Base-by-base conservation (phyloP, 176 grass and related monocot species). In the Cenchrus americanus region DNA sequence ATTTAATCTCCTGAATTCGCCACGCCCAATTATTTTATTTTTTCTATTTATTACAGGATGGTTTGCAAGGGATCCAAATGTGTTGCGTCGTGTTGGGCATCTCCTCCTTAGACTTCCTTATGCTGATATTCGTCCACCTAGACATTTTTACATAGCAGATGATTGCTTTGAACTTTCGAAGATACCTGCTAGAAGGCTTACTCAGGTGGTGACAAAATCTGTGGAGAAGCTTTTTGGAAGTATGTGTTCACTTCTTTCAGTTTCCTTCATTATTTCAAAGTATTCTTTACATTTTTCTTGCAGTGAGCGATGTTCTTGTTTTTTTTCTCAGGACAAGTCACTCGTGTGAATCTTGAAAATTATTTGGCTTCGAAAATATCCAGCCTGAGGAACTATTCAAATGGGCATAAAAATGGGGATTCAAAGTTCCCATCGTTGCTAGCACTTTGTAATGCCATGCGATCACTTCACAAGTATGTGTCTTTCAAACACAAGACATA, bases 171-270 rank as follows among this genome's bases (percentile, higher is more conserved):
- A 88, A 77, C 77, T 94, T 63, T 91, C 89, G 55, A 99, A 96
- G 84, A 81, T 99, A 87, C 93, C 90, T 74, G 62, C 89, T 78
- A 92, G 87, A 85, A 93, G 86, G 75, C 76, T 96, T 63, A 96
- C 87, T 84, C 91, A 94, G 86, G 93, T 96, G 78, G 83, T 99
- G 54, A 75, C 88, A 73, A 99, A 92, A 92, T 96, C 93, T 85
- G 88, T 96, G 64, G 91, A 99, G 86, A 93, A 95, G 77, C 87
- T 92, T 8, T 94, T 94, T 87, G 97, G 97, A 88, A 99, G 97
- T 99, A 99, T 53, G 91, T 83, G 24, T 86, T 78, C 78, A 51
- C 55, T 77, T 73, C 43, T 83, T 80, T 37, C 49, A 49, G 57
- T 12, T 24, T 69, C 23, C 41, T 70, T 51, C n/a, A n/a, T 84